A percentile compares a stretch with the other conserved stretches of the same genome.
Conservation (phyloP, 192 early-diverging fungal species). For the Obelidium mucronatum region DNA sequence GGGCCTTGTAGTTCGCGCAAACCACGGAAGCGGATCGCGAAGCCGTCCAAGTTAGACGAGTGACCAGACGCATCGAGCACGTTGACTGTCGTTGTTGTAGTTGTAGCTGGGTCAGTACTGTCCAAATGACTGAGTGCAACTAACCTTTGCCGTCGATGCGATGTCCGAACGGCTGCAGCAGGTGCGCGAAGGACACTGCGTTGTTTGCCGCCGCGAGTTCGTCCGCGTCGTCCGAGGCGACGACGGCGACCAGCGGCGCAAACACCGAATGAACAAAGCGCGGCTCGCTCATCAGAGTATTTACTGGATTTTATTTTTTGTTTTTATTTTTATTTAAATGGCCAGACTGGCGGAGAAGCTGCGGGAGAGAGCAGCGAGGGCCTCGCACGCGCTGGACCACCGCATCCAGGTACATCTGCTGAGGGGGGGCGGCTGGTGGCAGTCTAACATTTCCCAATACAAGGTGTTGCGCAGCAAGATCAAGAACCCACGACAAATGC, state of each 20-base stretch:
- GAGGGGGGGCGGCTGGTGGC: background rate
- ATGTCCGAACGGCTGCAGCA: conserved; percentile 76
- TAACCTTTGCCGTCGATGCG: conserved; percentile 69
- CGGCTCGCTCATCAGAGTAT: background rate
- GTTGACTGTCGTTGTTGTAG: conserved; percentile 36
- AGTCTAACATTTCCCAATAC: background rate
- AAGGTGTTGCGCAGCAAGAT: conserved; percentile 17
- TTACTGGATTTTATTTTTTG: background rate
- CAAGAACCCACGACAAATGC: conserved; percentile 13
- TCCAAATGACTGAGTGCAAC: conserved; percentile 4
- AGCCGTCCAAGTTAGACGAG: conserved; percentile 64
- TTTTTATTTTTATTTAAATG: background rate
- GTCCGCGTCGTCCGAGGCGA: conserved; percentile 68
- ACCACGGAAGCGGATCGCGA: conserved; percentile 70
- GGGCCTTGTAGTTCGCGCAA: conserved; percentile 62
- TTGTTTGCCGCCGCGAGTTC: conserved; percentile 66
- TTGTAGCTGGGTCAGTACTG: conserved; percentile 17
- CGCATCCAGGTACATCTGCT: background rate
- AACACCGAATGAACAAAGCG: conserved; percentile 42
- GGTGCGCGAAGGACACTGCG: conserved; percentile 63
- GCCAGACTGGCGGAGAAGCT: background rate
- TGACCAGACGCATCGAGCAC: conserved; percentile 69
- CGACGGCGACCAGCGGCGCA: conserved; percentile 71
- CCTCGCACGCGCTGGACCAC: background rate
- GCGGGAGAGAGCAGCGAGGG: background rate